Conservation (phyloP, 2,329 filamentous ascomycete genomes). For the Colletotrichum agaves region DNA sequence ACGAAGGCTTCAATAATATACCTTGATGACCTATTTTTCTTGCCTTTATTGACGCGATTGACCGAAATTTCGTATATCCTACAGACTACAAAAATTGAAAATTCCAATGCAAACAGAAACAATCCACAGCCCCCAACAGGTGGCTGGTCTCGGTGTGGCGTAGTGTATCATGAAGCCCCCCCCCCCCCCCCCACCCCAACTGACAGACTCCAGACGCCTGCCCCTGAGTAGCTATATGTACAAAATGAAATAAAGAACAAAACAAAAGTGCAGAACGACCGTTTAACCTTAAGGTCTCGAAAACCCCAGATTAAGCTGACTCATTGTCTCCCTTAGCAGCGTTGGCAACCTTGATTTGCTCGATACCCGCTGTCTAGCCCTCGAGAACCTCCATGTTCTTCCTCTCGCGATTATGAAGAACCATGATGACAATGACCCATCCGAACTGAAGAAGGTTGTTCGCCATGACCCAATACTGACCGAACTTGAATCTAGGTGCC, state of each 20-base stretch:
- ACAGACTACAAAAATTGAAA: background rate
- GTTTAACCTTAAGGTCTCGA: background rate
- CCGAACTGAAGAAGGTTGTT: conserved; percentile 16
- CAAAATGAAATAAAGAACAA: background rate
- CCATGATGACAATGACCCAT: conserved; percentile 28
- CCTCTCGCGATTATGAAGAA: conserved; percentile 25
- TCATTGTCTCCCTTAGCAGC: conserved; percentile 15
- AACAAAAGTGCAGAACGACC: background rate
- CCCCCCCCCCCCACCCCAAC: no score
- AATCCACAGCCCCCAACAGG: conserved; percentile 22
- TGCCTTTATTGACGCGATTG: no score
- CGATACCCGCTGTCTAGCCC: conserved; percentile 2
- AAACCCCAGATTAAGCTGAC: background rate
- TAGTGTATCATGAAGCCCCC: conserved; percentile 24
- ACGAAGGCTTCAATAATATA: no score
- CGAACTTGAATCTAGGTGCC: conserved; percentile 21
- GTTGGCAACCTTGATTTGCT: conserved; percentile 24
- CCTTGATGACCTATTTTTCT: no score
- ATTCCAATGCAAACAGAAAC: conserved; percentile 1
- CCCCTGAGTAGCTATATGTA: conserved; percentile 20
- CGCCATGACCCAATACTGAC: conserved; percentile 27
- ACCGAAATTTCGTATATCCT: no score
- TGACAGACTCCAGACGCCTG: conserved; percentile 30
- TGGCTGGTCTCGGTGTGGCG: conserved; percentile 18
- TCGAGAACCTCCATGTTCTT: conserved; percentile 25